Base-by-base conservation (phyloP, 768 basidiomycete species). In the Leccinum truebloodii region DNA sequence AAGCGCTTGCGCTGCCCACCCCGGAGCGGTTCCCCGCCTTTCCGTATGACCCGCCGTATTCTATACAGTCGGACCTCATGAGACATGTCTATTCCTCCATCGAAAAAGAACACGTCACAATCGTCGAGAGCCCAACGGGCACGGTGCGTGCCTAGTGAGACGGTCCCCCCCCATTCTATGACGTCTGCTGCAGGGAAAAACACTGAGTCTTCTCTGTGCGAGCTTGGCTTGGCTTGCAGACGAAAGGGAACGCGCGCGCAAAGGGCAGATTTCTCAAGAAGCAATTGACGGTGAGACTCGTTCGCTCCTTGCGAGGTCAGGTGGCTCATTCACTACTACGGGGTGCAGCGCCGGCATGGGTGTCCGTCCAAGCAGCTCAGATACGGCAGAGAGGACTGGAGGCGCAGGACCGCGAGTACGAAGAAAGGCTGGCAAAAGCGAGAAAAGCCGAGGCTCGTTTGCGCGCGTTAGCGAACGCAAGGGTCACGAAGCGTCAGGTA, bases 121-220 rank as follows among this genome's bases (percentile, higher is more conserved):
- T 98, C 53, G 82, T 95, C 32, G 93, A 95, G 73, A 92, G 89
- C 65, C 94, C 94, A 0, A 95, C 94, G 0, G 94, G 93, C 66
- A 95, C 93, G 26, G 93, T 92, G 59, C 72, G 83, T 68, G 48
- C 37, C 9, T 30, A 28, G 14, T 58, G 30, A 4, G 44, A 24
- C 92, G 1, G 88, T 97, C 39, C 30, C 22, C 14, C 26, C 34
- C 26, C 1, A 59, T 13, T 54, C 16, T 20, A 28, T 59, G 52
- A 63, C 58, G 6, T 35, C 32, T 24, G 3, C n/a, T 22, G 2
- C 67, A 95, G 93, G 94, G 94, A 28, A 96, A 96, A 74, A 94
- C 94, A 0, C 75, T 94, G 35, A 91, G 87, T 67, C 78, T 95
- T 16, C 79, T 95, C 28, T 92, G 88, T 63, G 82, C 90, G 4